Evolutionary conservation across 805 yeast species (phyloP), one percentile per base, ranked within the genome.

Genomic region (Metschnikowia borealis): DNA sequence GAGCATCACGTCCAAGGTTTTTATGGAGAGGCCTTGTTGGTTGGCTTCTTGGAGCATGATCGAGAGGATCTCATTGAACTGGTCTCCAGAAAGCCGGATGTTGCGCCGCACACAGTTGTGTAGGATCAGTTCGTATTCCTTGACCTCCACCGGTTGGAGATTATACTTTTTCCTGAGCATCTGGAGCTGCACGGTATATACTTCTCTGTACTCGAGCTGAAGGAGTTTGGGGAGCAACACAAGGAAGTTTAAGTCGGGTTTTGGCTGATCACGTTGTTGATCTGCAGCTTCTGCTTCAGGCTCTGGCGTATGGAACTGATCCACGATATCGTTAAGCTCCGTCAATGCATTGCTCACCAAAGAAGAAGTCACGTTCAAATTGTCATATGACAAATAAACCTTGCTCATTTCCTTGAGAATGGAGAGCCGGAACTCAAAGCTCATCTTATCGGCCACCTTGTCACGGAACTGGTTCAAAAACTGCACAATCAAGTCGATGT

Each of bases 341-440:
- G 44, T 43, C 36, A 69, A 38, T 1, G 71, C 73, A 17, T 51
- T 58, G 8, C 57, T 55, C 6, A 67, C 53, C 46, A 70, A 62
- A 14, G 58, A 57, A 13, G 43, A 45, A 1, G 70, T 66, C 31
- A 58, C 53, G 6, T 51, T 49, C 5, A 55, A 38, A 34, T 68
- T 62, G 15, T 66, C 64, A 23, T 61, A 61, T 4, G 49, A 48
- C 14, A 54, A 55, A 54, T 69, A 67, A 3, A 68, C 52, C 34
- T 56, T 57, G 17, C 67, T 62, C 72, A 71, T 65, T 32, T 66
- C 67, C 29, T 51, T 50, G 46, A 57, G 62, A 29, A 70, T 56
- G 10, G 62, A 54, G 34, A 63, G 56, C 20, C 66, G 60, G 44
- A 68, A 62, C 20, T 56, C 60, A 21, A 50, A 48, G 17, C 62